A percentile compares a stretch with the other conserved stretches of the same genome.
Evolutionary conservation across 768 basidiomycete species (phyloP).

Genomic region (Suillus luteus): DNA sequence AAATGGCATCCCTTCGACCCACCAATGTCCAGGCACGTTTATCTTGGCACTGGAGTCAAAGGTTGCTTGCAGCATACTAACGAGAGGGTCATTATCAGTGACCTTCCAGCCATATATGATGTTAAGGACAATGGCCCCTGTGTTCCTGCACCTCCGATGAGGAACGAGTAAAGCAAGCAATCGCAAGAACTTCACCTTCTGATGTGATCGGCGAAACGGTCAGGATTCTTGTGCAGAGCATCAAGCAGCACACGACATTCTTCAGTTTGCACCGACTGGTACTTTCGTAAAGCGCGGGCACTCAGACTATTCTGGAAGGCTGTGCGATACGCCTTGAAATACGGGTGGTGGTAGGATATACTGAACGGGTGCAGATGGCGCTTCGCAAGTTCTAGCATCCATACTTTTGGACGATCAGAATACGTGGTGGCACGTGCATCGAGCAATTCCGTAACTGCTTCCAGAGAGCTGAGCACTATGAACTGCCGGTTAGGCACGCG

Average conservation of each 20-base stretch:
- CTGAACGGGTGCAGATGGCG: background rate
- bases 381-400: background rate
- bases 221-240: background rate
- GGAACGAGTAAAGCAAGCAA: background rate
- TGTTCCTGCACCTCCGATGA: background rate
- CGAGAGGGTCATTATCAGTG: background rate
- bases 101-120: slow-evolving; percentile 3
- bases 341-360: background rate
- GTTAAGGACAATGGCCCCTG: background rate
- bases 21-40: too few species aligned
- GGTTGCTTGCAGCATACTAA: too few species aligned
- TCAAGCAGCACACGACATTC: slow-evolving; percentile 1
- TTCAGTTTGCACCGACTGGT: slow-evolving; percentile 1
- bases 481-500: background rate
- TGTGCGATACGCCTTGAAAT: slow-evolving; percentile 4
- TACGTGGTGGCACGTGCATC: background rate
- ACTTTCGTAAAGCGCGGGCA: background rate
- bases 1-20: too few species aligned
- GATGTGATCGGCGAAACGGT: background rate
- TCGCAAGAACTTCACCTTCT: background rate
- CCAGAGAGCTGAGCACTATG: background rate
- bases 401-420: slow-evolving; percentile 1
- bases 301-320: background rate
- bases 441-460: background rate
- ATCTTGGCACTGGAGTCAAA: too few species aligned